A percentile compares a stretch with the other conserved stretches of the same genome.
These are phyloP conservation scores for Vairimorpha necatrix DNA, from an alignment of 371 early-diverging fungal genomes.

Conservation along the genomic window DNA sequence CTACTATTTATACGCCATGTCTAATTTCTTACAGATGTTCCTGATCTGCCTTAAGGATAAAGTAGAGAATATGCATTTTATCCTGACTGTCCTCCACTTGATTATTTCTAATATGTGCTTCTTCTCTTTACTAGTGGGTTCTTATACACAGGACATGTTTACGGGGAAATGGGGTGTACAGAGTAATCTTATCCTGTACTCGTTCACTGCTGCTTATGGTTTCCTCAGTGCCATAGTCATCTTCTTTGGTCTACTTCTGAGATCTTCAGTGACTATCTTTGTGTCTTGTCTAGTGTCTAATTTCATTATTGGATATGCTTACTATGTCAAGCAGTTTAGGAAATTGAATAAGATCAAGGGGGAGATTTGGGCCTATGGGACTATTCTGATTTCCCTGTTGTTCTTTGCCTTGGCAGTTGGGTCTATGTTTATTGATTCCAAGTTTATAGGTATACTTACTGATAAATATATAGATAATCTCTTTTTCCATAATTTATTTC, in stretches of 20 bases:
- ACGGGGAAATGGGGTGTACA: slow-evolving; percentile 27
- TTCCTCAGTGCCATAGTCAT: slow-evolving; percentile 13
- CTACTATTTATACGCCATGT: slow-evolving; percentile 49
- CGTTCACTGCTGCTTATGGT: slow-evolving; percentile 26
- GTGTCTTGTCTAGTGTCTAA: slow-evolving; percentile 27
- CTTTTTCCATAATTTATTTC: slow-evolving; percentile 51
- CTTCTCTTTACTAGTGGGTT: slow-evolving; percentile 47
- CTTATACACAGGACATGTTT: slow-evolving; percentile 42
- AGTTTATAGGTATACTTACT: slow-evolving; percentile 33
- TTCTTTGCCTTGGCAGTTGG: slow-evolving; percentile 29
- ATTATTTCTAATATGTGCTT: slow-evolving; percentile 35
- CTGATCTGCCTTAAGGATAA: slow-evolving; percentile 19
- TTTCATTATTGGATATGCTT: slow-evolving; percentile 17
- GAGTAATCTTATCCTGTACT: slow-evolving; percentile 16
- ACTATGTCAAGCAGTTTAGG: slow-evolving; percentile 39
- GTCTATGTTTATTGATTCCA: slow-evolving; percentile 32
- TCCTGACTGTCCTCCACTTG: slow-evolving; percentile 35
- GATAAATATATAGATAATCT: slow-evolving; percentile 56
- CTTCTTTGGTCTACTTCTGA: slow-evolving; percentile 5
- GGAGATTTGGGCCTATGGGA: slow-evolving; percentile 61
- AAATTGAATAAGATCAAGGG: slow-evolving; percentile 38
- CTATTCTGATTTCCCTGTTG: slow-evolving; percentile 30
- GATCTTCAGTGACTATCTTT: slow-evolving; percentile 14
- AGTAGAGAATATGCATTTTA: not conserved
- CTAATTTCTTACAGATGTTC: slow-evolving; percentile 24